Base-by-base conservation (phyloP, 768 basidiomycete species). In the Fomitopsis serialis region DNA sequence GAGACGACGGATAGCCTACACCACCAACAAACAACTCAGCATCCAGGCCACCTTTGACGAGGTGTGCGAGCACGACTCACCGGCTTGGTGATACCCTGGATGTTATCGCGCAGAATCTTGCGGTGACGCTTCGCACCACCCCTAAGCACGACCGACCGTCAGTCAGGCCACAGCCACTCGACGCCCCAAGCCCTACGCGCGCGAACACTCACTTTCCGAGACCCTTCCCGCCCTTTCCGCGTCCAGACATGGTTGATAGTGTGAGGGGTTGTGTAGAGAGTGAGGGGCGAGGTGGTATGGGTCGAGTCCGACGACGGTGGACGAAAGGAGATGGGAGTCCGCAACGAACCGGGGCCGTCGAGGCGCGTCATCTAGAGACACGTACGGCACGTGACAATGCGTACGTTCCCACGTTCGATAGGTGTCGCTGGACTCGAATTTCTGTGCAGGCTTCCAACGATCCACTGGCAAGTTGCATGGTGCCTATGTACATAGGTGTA, bases 51-150 rank as follows among this genome's bases (percentile, higher is more conserved):
- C 29, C 11, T 5, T 5, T 11, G 29, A 32, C 6, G 29, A 11
- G 6, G 29, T 6, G 11, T 5, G 11, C 29, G 29, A 32, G 29
- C 11, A 11, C 29, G 29, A 32, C 29, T 32, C 6, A 71, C 80
- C 57, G 81, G 80, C 72, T 83, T 82, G 61, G 81, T 82, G 68
- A 83, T 83, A 67, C 89, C 91, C 71, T 89, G 87, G 59, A 88
- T 87, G 74, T 84, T 89, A 70, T 89, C 84, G 56, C 87, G 84
- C 58, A 88, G 78, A 72, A 89, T 87, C 74, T 87, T 87, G 67
- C 85, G 81, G 70, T 87, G 84, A 66, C 85, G 83, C 74, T 87
- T 88, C 54, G 85, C 86, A 64, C 85, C 85, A 64, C 85, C 84
- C 74, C 85, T 87, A 68, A 85, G 83, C n/a, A 63, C 84, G 21